Evolutionary conservation across 225 moss, liverwort and hornwort species (phyloP), one percentile per base, ranked within the genome.

Genomic region (Neckera pumila): DNA sequence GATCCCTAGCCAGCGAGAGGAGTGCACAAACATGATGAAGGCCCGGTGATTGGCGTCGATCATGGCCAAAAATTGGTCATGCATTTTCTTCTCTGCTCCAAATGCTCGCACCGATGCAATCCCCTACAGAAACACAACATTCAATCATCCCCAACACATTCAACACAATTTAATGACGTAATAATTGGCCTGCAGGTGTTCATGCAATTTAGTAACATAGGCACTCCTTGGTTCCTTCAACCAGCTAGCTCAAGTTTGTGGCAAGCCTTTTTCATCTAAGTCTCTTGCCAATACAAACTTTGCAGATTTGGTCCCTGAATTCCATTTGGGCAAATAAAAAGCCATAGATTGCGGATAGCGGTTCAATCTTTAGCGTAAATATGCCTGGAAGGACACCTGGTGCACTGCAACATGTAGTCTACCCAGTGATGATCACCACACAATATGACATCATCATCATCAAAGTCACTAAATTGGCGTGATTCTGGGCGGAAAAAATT

Each of bases 21-120:
- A 65, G 58, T 99, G 97, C 31, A 96, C 90, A 51, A 93, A 97
- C 89, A 94, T 57, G 57, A 96, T 93, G 69, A 38, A 93, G n/a
- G 98, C 95, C 31, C 97, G 94, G 89, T 97, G 94, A 81, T 99
- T 99, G 73, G 96, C 95, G 89, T 99, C 97, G n/a, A 97, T 89
- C 92, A 95, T 92, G 45, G 90, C 88, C 65, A 91, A 60, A 89
- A 99, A 96, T 47, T 93, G 94, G 91, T 97, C 93, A 63, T 93
- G 95, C 97, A 96, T 94, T 73, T 80, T 86, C 80, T 85, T 66
- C 86, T 96, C 91, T 51, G 88, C 90, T 60, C 95, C 93, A 84
- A 95, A 97, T 43, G 98, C 98, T 80, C 98, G 91, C 76, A 97
- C 96, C 11, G 98, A 97, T 47, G 96, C 84, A 76, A 97, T 88